Evolutionary conservation across 371 early-diverging fungal genomes (phyloP).

Genomic region (Lichtheimia ramosa): DNA sequence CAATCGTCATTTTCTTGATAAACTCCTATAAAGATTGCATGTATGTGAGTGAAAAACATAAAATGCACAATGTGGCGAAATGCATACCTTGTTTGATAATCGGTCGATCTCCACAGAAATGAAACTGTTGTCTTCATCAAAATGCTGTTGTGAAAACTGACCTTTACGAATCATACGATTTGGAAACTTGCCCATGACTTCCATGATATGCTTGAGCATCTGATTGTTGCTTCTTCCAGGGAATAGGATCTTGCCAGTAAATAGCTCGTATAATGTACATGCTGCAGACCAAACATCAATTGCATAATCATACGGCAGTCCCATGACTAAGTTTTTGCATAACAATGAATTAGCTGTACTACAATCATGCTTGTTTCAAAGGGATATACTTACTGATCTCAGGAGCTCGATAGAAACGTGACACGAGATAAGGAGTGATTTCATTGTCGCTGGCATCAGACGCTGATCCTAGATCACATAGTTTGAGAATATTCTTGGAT

Average conservation of each 20-base stretch:
- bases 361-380: background rate
- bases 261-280: conserved; percentile 96
- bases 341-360: background rate
- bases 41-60: background rate
- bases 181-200: conserved; percentile 87
- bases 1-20: conserved; percentile 58
- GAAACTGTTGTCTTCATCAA: conserved; percentile 78
- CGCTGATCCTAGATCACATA: conserved; percentile 95
- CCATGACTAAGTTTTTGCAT: conserved; percentile 71
- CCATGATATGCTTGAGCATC: conserved; percentile 94
- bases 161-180: conserved; percentile 82
- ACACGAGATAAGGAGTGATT: conserved; percentile 94
- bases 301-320: conserved; percentile 81
- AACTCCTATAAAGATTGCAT: conserved; percentile 64
- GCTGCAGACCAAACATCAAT: conserved; percentile 99
- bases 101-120: conserved; percentile 69
- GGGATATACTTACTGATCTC: conserved; percentile 88
- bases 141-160: conserved; percentile 78
- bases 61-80: background rate
- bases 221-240: conserved; percentile 95
- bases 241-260: conserved; percentile 92
- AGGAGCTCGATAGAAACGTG: conserved; percentile 98
- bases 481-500: conserved; percentile 76
- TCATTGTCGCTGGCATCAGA: conserved; percentile 85
- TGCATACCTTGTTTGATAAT: conserved; percentile 62